Percentiles rank a stretch among this genome's conserved stretches.
Evolutionary conservation across 2,329 filamentous ascomycete genomes (phyloP).

Genomic region (Alternaria sp.): DNA sequence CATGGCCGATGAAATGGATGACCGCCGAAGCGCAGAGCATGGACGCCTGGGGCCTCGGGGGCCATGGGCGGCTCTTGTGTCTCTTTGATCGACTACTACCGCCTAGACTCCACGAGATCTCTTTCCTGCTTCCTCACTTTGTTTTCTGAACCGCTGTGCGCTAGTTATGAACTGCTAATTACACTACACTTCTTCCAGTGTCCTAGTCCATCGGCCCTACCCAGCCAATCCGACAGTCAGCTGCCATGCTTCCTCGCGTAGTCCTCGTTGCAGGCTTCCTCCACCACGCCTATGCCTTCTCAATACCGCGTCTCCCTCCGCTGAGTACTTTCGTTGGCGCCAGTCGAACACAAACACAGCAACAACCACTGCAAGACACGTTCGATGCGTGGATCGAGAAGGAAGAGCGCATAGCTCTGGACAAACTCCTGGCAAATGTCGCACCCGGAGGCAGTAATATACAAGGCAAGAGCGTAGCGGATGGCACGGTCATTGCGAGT

Average conservation of each 20-base stretch:
- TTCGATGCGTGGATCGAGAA: conserved; percentile 46
- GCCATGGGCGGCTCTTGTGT: conserved; percentile 2
- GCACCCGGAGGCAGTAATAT: conserved; percentile 51
- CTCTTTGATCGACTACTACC: conserved; percentile 5
- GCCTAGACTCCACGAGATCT: background rate
- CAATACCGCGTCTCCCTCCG: conserved; percentile 33
- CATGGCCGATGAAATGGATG: background rate
- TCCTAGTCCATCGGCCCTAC: background rate
- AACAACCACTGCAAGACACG: conserved; percentile 36
- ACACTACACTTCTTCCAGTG: background rate
- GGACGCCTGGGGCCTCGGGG: background rate
- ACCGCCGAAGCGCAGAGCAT: background rate
- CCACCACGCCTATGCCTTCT: conserved; percentile 33
- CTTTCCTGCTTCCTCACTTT: background rate
- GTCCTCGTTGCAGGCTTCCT: conserved; percentile 11
- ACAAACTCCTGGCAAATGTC: conserved; percentile 51
- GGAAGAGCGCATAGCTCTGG: conserved; percentile 45
- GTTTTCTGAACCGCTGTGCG: background rate
- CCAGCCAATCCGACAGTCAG: background rate
- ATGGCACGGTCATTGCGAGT: conserved; percentile 53
- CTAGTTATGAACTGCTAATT: conserved; percentile 2
- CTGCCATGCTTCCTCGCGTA: conserved; percentile 12
- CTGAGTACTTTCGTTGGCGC: conserved; percentile 23
- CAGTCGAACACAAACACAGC: conserved; percentile 23
- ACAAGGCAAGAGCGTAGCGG: conserved; percentile 38